Base-by-base conservation (phyloP, 176 grass and related monocot genomes). In the Aegilops sharonensis region DNA sequence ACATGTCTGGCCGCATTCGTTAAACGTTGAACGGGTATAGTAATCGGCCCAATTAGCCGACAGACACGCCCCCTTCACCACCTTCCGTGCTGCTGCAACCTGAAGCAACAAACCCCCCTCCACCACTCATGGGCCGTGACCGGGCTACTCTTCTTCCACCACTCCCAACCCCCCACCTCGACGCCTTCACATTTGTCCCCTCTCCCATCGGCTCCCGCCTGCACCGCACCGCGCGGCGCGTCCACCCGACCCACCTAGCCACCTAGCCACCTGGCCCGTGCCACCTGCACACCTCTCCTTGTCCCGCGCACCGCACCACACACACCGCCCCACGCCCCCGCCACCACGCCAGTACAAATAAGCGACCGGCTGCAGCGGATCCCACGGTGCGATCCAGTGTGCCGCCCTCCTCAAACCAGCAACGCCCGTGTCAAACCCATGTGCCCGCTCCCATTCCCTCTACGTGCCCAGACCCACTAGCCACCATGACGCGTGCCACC, bases 351-450 rank as follows among this genome's bases (percentile, higher is more conserved):
- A 18, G 80, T 91, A 43, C 56, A 79, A 60, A 78, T 77, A 72
- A 29, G 20, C 64, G 29, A 15, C 6, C 64, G 75, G 50, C 48
- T 6, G 48, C 48, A 18, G 48, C 14, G 48, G 17, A 72, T 68
- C 81, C 83, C 62, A 67, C 66, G 71, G 48, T 64, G 42, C 82
- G 18, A 89, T 64, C 74, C 94, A 32, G 86, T 95, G 94, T 92
- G 91, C 91, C 82, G 85, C 6, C 77, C 72, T 9, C 45, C 56
- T 0, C 68, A 32, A 64, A 79, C 63, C 87, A 89, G 30, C 70
- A 57, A 75, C 74, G 5, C 24, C 36, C 36, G 29, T 42, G 23
- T 30, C 83, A 78, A 75, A 92, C 92, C 85, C 91, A 88, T 68
- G 91, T 84, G 82, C 87, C 39, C 60, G 60, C 59, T 29, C 69